Evolutionary conservation across 768 basidiomycete species (phyloP).

Genomic region (Lyophyllum atratum): DNA sequence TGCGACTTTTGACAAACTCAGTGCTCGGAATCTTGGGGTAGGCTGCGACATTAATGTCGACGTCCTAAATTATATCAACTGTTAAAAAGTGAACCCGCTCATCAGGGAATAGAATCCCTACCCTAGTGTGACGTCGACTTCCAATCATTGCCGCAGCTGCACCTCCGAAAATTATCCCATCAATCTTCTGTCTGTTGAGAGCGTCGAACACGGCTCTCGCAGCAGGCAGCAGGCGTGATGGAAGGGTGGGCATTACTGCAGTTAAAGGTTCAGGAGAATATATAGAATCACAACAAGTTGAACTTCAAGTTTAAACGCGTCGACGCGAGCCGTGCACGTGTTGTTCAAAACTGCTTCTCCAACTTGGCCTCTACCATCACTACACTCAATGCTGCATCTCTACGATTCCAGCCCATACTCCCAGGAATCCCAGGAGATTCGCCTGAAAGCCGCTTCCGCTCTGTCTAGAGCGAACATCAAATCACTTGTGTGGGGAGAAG

Average conservation of each 20-base stretch:
- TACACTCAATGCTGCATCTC: too few species aligned
- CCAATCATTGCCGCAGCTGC: background rate
- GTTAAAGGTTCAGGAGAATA: too few species aligned
- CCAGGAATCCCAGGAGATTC: background rate
- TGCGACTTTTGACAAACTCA: background rate
- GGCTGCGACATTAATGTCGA: background rate
- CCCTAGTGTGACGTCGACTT: background rate
- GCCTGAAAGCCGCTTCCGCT: slow-evolving; percentile 1
- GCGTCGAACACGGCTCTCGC: background rate
- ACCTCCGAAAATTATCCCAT: background rate
- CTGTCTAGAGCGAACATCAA: background rate
- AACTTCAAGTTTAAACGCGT: too few species aligned
- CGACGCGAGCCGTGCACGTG: too few species aligned
- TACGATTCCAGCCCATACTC: background rate
- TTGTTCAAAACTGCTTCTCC: too few species aligned
- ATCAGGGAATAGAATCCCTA: background rate
- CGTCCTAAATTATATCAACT: background rate
- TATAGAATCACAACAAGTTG: too few species aligned
- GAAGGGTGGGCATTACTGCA: background rate
- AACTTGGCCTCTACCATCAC: too few species aligned
- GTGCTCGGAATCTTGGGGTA: too few species aligned
- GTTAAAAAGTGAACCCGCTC: background rate
- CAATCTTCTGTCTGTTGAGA: background rate
- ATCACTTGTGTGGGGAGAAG: slow-evolving; percentile 9
- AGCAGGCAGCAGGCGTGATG: background rate